Conservation (phyloP, 768 basidiomycete genomes). For the Suillus alpinus region DNA sequence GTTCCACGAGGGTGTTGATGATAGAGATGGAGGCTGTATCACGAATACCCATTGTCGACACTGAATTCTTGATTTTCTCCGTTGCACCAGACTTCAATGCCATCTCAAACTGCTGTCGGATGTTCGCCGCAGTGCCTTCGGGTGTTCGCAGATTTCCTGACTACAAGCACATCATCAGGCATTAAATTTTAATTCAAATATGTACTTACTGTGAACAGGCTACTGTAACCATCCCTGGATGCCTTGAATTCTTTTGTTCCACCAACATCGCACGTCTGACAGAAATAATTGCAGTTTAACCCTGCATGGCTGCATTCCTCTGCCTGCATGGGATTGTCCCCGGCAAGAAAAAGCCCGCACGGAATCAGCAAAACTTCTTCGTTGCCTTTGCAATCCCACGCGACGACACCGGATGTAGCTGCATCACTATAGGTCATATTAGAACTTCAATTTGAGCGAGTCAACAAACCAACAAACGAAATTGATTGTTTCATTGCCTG, state of each 20-base stretch:
- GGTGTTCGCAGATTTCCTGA: not conserved
- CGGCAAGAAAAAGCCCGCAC: no score
- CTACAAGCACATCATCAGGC: no score
- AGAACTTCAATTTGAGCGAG: no score
- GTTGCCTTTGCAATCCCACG: no score
- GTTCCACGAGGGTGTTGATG: not conserved
- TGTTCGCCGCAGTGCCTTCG: slow-evolving; percentile 18
- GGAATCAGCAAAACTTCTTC: no score
- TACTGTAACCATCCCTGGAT: slow-evolving; percentile 32
- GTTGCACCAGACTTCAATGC: not conserved
- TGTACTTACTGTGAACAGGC: slow-evolving; percentile 29
- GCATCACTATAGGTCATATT: no score
- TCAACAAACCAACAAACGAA: slow-evolving; percentile 16
- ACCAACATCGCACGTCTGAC: slow-evolving; percentile 38
- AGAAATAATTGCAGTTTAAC: slow-evolving; percentile 16
- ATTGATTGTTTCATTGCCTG: slow-evolving; percentile 31
- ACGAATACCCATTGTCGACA: not conserved
- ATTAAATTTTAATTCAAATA: no score
- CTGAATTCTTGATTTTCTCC: not conserved
- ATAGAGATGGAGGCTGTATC: not conserved
- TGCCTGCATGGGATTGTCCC: slow-evolving; percentile 31
- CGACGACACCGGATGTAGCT: no score
- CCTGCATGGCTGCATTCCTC: slow-evolving; percentile 38
- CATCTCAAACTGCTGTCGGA: slow-evolving; percentile 1
- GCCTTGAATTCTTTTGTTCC: slow-evolving; percentile 33